Evolutionary conservation across 208 protist genomes (phyloP).

Genomic region (Acanthamoeba healyi): DNA sequence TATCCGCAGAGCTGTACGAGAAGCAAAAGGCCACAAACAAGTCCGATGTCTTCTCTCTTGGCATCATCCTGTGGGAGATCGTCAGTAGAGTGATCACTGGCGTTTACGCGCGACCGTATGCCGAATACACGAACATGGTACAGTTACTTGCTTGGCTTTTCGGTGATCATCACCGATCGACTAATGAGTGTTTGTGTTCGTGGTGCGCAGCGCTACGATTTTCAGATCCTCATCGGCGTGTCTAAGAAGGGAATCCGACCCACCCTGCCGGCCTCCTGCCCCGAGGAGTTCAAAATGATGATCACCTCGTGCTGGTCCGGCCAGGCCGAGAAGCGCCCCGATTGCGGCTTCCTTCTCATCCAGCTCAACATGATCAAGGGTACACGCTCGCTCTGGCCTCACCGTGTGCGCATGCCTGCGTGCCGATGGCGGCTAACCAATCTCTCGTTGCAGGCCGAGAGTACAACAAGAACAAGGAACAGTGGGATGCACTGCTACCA

Average conservation of each 20-base stretch:
- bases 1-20: neutral
- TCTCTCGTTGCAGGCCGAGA: neutral
- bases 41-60: conserved; percentile 48
- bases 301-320: neutral
- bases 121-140: conserved; percentile 20
- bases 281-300: conserved; percentile 23
- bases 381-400: too few species aligned
- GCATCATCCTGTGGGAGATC: conserved; percentile 51
- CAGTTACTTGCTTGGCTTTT: neutral
- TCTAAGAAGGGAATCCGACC: conserved; percentile 46
- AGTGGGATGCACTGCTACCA: conserved; percentile 50
- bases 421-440: neutral
- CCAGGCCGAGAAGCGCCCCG: conserved; percentile 9
- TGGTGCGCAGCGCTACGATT: neutral
- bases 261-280: neutral
- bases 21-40: conserved; percentile 51
- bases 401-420: too few species aligned
- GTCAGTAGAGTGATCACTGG: neutral
- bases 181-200: neutral
- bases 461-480: conserved; percentile 50
- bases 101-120: neutral
- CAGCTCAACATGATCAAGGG: conserved; percentile 47
- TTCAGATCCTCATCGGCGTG: conserved; percentile 26
- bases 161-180: too few species aligned
- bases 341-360: conserved; percentile 12